A percentile compares a stretch with the other conserved stretches of the same genome.
phyloP scores from a whole-genome alignment of 352 stramenopile genomes.

The Globisporangium barbulae region DNA sequence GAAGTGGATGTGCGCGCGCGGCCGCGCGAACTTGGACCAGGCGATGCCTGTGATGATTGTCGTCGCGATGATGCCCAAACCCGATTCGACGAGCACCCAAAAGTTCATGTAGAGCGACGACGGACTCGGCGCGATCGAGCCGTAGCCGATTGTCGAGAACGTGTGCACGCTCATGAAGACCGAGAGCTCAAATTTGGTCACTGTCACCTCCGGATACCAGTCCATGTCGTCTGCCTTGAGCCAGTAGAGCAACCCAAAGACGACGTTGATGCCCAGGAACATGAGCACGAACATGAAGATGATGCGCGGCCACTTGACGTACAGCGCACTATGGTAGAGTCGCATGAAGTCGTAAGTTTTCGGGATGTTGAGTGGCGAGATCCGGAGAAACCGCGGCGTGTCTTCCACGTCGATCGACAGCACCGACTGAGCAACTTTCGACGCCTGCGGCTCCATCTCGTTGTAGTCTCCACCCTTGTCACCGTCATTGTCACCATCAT shows the following conservation, averaged over 20 bases:
- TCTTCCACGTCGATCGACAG: slow-evolving; percentile 76
- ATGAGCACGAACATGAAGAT: slow-evolving; percentile 66
- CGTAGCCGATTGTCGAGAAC: slow-evolving; percentile 78
- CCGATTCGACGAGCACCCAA: slow-evolving; percentile 73
- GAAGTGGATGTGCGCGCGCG: slow-evolving; percentile 80
- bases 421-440: slow-evolving; percentile 23
- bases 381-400: slow-evolving; percentile 73
- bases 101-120: slow-evolving; percentile 71
- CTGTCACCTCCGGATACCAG: slow-evolving; percentile 42
- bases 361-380: slow-evolving; percentile 69
- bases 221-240: slow-evolving; percentile 32
- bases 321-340: slow-evolving; percentile 73
- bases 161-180: slow-evolving; percentile 86
- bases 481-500: no score
- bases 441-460: slow-evolving; percentile 4
- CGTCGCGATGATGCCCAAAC: slow-evolving; percentile 66
- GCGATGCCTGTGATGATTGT: slow-evolving; percentile 86
- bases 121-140: slow-evolving; percentile 53
- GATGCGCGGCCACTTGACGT: slow-evolving; percentile 71
- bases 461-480: slow-evolving; percentile 17
- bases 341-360: slow-evolving; percentile 81
- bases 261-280: slow-evolving; percentile 62
- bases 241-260: slow-evolving; percentile 67
- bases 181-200: slow-evolving; percentile 57
- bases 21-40: slow-evolving; percentile 83